A percentile compares a stretch with the other conserved stretches of the same genome.
Evolutionary conservation across 2,329 filamentous ascomycete genomes (phyloP).

Genomic region (Graphilbum fragrans): DNA sequence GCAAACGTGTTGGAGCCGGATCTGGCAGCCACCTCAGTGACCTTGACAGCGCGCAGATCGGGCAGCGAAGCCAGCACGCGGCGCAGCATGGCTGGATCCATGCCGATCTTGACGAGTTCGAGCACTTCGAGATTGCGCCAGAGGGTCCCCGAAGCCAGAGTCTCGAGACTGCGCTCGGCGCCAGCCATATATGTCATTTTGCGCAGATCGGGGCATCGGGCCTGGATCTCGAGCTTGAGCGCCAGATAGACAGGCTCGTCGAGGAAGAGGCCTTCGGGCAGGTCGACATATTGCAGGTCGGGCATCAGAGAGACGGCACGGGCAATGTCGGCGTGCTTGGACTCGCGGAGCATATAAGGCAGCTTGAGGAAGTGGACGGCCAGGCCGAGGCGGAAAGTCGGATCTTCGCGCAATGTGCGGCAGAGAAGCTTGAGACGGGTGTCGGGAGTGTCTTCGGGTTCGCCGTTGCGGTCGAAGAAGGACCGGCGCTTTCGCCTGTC

Average conservation of each 20-base stretch:
- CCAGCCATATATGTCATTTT: constrained; percentile 81
- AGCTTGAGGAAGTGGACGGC: constrained; percentile 73
- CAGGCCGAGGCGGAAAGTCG: constrained; percentile 50
- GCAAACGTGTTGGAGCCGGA: constrained; percentile 1
- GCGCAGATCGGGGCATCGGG: constrained; percentile 67
- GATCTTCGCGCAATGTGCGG: constrained; percentile 69
- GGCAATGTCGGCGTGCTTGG: constrained; percentile 71
- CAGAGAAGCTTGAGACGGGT: constrained; percentile 67
- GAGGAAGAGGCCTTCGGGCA: constrained; percentile 76
- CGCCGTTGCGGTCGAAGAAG: constrained; percentile 63
- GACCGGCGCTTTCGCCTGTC: constrained; percentile 66
- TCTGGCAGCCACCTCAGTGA: constrained; percentile 50
- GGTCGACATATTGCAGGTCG: constrained; percentile 77
- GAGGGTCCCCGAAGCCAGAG: constrained; percentile 49
- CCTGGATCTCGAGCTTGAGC: constrained; percentile 73
- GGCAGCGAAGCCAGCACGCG: constrained; percentile 57
- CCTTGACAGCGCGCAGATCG: constrained; percentile 59
- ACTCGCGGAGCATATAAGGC: constrained; percentile 90
- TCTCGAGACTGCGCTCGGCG: constrained; percentile 64
- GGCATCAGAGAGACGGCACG: constrained; percentile 75
- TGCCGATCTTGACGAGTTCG: constrained; percentile 54
- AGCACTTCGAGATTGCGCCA: constrained; percentile 65
- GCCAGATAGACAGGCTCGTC: constrained; percentile 67
- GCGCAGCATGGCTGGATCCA: constrained; percentile 60
- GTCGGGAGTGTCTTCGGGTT: constrained; percentile 68